phyloP scores from a whole-genome alignment of 1,284 basidiomycete genomes.

The Grifola frondosa region DNA sequence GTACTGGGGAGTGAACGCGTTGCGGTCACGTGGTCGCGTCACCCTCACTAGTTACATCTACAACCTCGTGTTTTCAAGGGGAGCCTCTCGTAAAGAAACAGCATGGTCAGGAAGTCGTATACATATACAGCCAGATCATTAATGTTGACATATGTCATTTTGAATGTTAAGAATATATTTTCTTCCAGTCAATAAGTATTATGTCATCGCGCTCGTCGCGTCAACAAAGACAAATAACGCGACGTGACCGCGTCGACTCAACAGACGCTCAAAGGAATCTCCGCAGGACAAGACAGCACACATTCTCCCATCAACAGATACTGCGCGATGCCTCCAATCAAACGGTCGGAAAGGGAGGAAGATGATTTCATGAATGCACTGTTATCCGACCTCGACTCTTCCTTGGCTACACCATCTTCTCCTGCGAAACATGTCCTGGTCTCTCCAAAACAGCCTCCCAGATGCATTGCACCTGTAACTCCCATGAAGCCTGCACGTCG shows the following conservation, averaged over 20 bases:
- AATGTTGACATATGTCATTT: too few species aligned
- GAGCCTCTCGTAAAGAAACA: too few species aligned
- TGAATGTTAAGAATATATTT: too few species aligned
- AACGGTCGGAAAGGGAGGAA: slow-evolving; percentile 13
- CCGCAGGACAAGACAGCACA: background rate
- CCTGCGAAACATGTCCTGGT: slow-evolving; percentile 12
- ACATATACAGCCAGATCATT: too few species aligned
- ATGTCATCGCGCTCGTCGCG: slow-evolving; percentile 13
- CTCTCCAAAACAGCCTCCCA: slow-evolving; percentile 8
- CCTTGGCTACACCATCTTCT: slow-evolving; percentile 1
- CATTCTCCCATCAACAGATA: background rate
- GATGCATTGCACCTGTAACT: slow-evolving; percentile 8
- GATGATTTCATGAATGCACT: slow-evolving; percentile 12
- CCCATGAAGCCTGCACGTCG: background rate
- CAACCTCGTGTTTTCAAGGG: too few species aligned
- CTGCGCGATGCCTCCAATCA: slow-evolving; percentile 16
- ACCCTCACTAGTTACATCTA: too few species aligned
- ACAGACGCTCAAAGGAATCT: slow-evolving; percentile 2
- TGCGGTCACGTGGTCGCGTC: too few species aligned
- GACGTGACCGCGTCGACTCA: slow-evolving; percentile 13
- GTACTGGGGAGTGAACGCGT: too few species aligned
- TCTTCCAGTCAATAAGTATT: too few species aligned
- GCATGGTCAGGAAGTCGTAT: too few species aligned
- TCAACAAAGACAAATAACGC: slow-evolving; percentile 19
- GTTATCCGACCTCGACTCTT: slow-evolving; percentile 11